Base-by-base conservation (phyloP, 2,329 filamentous ascomycete genomes). In the Zasmidium cellare region DNA sequence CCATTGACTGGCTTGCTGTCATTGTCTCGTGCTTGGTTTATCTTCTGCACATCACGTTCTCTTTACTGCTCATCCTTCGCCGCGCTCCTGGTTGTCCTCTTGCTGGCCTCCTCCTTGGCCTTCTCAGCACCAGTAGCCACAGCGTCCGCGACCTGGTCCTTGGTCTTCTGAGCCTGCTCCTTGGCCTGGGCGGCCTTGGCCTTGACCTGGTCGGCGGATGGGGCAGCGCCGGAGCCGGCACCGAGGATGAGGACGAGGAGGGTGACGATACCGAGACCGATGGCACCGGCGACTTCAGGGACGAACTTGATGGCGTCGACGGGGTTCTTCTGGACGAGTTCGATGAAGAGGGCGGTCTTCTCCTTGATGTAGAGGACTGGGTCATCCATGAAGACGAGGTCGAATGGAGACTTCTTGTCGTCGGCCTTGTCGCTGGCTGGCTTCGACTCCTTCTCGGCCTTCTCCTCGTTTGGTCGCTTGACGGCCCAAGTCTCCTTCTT, bases 271-370 rank as follows among this genome's bases (percentile, higher is more conserved):
- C 92, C 75, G 65, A 87, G 89, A 71, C 81, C 89, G 71, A 96
- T 79, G 71, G 86, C 90, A 72, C 87, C 92, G 63, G 92, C 91
- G 68, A 96, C 88, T 79, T 97, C 94, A 65, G 94, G 94, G 65
- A 97, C 90, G 69, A 91, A 90, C 80, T 91, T 90, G 79, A 92
- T 80, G 53, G 92, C 92, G 79, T 92, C 82, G 65, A 96, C 70
- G 58, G 92, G 92, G 77, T 96, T 88, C 69, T 86, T 84, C 82
- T 91, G 85, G 74, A 87, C 90, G 70, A 97, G 87, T 68, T 87
- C 87, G 69, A 94, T 75, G 85, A 99, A 99, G 63, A 96, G 86
- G 68, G 96, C 88, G 61, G 96, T 76, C 87, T 97, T 97, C 87
- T 96, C 90, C 79, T 87, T 90, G 78, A 96, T 76, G 78, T 90